Conservation (phyloP, 108 stramenopile genomes). For the Nitzschia palea region DNA sequence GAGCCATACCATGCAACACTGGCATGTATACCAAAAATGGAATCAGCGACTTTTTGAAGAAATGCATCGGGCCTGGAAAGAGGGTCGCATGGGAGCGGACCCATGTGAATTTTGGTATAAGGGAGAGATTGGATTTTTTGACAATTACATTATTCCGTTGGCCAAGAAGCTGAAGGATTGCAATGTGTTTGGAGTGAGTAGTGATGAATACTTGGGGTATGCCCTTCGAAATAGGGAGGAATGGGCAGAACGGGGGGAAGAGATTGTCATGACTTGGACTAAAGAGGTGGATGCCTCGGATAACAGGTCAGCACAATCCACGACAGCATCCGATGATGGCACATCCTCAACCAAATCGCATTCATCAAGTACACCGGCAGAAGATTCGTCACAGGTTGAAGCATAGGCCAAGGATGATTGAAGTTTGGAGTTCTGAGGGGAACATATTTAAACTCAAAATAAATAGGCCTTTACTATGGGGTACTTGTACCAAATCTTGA, state of each 20-base stretch:
- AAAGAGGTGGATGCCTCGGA: neutral
- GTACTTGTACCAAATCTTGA: too few species aligned
- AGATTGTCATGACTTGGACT: neutral
- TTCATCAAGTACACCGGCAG: too few species aligned
- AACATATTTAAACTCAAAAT: too few species aligned
- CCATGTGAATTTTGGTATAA: constrained; percentile 46
- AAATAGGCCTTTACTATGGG: too few species aligned
- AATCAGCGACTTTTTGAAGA: constrained; percentile 40
- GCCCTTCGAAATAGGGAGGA: neutral
- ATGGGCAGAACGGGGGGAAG: neutral
- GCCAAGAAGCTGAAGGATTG: constrained; percentile 5
- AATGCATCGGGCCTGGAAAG: constrained; percentile 32
- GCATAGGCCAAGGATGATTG: too few species aligned
- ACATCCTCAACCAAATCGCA: too few species aligned
- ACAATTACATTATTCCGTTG: constrained; percentile 46
- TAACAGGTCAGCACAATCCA: too few species aligned
- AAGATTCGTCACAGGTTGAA: too few species aligned
- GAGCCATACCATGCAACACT: constrained; percentile 44
- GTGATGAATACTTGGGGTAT: constrained; percentile 1
- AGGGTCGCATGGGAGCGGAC: constrained; percentile 33
- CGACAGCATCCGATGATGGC: too few species aligned
- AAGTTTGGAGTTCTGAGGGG: too few species aligned
- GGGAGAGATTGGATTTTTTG: constrained; percentile 45
- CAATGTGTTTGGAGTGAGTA: neutral
- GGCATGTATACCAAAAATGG: constrained; percentile 11